Percentiles rank a stretch among this genome's conserved stretches.
Evolutionary conservation across 2,329 filamentous ascomycete genomes (phyloP).

Genomic region (Penicillium italicum): DNA sequence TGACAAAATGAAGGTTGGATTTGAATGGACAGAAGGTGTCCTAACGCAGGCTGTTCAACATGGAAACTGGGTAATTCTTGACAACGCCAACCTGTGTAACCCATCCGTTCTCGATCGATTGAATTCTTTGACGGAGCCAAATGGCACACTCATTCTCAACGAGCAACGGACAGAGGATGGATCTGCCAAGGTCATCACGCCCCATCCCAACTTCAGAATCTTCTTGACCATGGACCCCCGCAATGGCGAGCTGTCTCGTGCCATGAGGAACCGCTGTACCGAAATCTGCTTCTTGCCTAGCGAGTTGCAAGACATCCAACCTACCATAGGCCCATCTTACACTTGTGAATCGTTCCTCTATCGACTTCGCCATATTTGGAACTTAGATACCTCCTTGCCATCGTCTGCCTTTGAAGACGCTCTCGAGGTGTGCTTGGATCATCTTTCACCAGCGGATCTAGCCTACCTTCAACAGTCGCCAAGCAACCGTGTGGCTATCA

Average conservation of each 20-base stretch:
- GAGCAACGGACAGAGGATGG: conserved; percentile 84
- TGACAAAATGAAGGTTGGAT: conserved; percentile 65
- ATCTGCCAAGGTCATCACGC: conserved; percentile 71
- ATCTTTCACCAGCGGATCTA: conserved; percentile 36
- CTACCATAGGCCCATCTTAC: conserved; percentile 32
- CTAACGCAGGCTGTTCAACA: conserved; percentile 81
- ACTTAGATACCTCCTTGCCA: conserved; percentile 13
- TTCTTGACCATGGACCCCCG: conserved; percentile 91
- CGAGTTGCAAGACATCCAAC: conserved; percentile 21
- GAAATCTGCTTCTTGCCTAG: conserved; percentile 72
- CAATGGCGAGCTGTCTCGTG: conserved; percentile 88
- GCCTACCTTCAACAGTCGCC: conserved; percentile 32
- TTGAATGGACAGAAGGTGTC: conserved; percentile 94
- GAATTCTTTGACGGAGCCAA: conserved; percentile 89
- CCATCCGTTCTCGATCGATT: conserved; percentile 90
- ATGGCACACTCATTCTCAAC: conserved; percentile 84
- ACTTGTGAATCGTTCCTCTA: conserved; percentile 40
- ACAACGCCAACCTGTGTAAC: conserved; percentile 96
- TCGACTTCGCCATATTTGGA: conserved; percentile 37
- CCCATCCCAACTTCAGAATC: conserved; percentile 83
- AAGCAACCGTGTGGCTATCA: conserved; percentile 19
- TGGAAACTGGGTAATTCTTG: conserved; percentile 89
- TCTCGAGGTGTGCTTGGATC: conserved; percentile 36
- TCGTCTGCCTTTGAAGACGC: conserved; percentile 14
- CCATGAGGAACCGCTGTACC: conserved; percentile 92